Conservation (phyloP, 495 filamentous ascomycete species). For the Staphylotrichum longicolle region DNA sequence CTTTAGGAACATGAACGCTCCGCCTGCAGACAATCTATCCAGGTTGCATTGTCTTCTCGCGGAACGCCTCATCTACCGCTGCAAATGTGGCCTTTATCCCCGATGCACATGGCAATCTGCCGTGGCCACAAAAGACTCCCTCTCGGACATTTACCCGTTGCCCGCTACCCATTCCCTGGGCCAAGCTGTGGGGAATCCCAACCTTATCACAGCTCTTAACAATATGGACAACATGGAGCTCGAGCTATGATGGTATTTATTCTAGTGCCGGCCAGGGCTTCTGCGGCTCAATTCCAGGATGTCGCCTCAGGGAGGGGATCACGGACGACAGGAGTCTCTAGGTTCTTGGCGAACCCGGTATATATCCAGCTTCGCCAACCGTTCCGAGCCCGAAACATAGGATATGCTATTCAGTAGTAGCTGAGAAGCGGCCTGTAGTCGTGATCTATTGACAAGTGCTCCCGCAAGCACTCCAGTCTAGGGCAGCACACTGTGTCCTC, state of each 20-base stretch:
- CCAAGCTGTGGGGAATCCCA: not conserved
- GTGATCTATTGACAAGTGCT: too few relatives aligned
- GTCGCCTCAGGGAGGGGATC: not conserved
- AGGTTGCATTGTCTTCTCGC: not conserved
- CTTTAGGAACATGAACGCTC: too few relatives aligned
- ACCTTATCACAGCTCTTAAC: not conserved
- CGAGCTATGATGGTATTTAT: not conserved
- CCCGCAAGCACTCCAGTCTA: too few relatives aligned
- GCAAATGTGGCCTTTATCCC: constrained; percentile 7
- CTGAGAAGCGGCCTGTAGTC: too few relatives aligned
- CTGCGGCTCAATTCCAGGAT: not conserved
- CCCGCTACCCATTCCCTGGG: constrained; percentile 1
- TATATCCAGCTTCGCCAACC: not conserved
- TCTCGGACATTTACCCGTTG: constrained; percentile 7
- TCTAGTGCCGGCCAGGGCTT: not conserved
- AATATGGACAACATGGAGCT: not conserved
- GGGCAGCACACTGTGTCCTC: too few relatives aligned
- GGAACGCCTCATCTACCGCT: not conserved
- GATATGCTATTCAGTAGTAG: too few relatives aligned
- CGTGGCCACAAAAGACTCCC: too few relatives aligned
- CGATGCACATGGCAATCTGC: not conserved
- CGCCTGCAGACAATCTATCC: not conserved
- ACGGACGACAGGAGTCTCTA: too few relatives aligned
- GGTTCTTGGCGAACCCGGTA: not conserved
- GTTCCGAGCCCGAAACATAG: too few relatives aligned